Conservation (phyloP, 2,329 filamentous ascomycete species). For the Aspergillus thermomutatus region DNA sequence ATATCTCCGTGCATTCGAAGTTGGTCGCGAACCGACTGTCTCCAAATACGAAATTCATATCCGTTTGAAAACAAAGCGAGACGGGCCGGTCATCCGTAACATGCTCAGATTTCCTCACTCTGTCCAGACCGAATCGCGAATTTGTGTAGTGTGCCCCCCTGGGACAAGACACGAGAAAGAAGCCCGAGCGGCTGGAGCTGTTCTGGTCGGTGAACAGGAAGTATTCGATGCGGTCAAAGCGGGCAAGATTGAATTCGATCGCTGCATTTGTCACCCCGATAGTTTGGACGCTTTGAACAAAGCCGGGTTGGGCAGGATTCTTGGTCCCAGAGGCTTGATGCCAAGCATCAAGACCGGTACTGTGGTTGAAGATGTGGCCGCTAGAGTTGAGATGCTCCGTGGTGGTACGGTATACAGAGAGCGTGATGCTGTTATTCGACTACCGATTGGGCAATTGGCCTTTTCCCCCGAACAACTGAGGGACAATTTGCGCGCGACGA, state of each 20-base stretch:
- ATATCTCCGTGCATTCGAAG: conserved; percentile 88
- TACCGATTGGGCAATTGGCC: conserved; percentile 86
- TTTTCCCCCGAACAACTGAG: conserved; percentile 85
- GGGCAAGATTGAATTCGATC: conserved; percentile 81
- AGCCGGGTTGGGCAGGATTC: conserved; percentile 71
- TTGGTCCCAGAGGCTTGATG: conserved; percentile 91
- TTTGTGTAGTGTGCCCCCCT: conserved; percentile 88
- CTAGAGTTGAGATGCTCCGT: conserved; percentile 75
- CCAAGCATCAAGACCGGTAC: conserved; percentile 84
- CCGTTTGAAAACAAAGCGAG: conserved; percentile 77
- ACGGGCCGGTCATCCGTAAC: conserved; percentile 82
- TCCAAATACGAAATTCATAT: conserved; percentile 88
- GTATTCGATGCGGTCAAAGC: conserved; percentile 76
- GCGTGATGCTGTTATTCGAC: conserved; percentile 73
- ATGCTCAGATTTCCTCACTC: conserved; percentile 84
- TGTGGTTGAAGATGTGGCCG: conserved; percentile 74
- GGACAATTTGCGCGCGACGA: conserved; percentile 75
- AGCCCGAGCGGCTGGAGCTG: conserved; percentile 74
- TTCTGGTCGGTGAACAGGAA: conserved; percentile 78
- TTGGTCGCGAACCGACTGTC: conserved; percentile 68
- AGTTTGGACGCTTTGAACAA: conserved; percentile 77
- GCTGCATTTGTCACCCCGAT: conserved; percentile 79
- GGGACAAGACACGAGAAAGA: conserved; percentile 70
- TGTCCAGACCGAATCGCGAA: conserved; percentile 80
- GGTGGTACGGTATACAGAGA: conserved; percentile 87